These are phyloP conservation scores for Cladophialophora carrionii DNA, from an alignment of 2,329 filamentous ascomycete species.

Conservation along the genomic window DNA sequence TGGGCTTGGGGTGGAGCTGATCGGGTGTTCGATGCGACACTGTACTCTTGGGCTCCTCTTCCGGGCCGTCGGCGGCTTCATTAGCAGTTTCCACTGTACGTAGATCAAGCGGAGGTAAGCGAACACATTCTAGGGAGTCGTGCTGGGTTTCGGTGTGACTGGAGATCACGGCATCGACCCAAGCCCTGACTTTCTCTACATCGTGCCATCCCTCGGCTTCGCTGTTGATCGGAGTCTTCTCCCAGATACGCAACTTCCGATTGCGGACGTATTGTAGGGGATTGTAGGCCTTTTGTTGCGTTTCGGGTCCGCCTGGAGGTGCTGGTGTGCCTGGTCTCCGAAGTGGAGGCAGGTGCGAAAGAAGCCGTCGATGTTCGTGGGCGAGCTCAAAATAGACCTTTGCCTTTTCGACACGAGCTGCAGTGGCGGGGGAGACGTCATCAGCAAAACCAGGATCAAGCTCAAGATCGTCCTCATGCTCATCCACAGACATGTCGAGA, in stretches of 20 bases:
- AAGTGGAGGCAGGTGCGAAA: conserved; percentile 78
- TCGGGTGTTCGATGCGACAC: conserved; percentile 42
- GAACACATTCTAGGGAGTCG: conserved; percentile 51
- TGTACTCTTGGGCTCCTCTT: conserved; percentile 41
- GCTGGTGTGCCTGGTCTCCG: conserved; percentile 35
- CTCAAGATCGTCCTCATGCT: conserved; percentile 39
- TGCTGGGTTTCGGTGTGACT: conserved; percentile 50
- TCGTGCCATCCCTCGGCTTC: conserved; percentile 78
- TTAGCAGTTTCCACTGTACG: conserved; percentile 30
- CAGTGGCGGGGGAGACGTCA: conserved; percentile 74
- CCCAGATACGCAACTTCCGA: conserved; percentile 77
- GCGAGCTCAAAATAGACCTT: conserved; percentile 84
- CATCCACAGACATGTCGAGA: conserved; percentile 27
- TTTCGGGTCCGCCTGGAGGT: conserved; percentile 41
- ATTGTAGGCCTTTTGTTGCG: conserved; percentile 69
- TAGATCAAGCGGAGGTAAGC: conserved; percentile 48
- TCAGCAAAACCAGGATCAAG: conserved; percentile 46
- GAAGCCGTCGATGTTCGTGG: conserved; percentile 76
- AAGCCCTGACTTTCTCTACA: conserved; percentile 69
- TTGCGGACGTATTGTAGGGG: conserved; percentile 92
- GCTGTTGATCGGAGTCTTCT: conserved; percentile 73
- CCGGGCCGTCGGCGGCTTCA: conserved; percentile 37
- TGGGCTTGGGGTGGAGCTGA: conserved; percentile 55
- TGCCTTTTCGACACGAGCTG: conserved; percentile 80
- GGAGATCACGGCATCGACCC: conserved; percentile 72